Conservation (phyloP, 495 filamentous ascomycete genomes). For the Lophiotrema nucula region DNA sequence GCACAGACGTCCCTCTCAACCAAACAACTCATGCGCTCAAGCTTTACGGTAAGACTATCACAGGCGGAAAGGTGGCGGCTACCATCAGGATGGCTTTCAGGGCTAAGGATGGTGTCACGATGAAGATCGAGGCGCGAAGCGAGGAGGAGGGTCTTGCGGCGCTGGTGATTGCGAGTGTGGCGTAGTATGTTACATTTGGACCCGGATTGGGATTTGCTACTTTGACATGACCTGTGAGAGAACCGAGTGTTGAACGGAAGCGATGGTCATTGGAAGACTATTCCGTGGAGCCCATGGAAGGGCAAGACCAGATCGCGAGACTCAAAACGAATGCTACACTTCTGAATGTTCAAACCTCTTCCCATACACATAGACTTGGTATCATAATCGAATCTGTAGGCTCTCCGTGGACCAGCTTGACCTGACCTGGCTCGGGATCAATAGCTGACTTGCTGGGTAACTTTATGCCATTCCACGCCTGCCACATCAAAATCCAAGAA, state of each 20-base stretch:
- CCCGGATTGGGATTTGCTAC: not conserved
- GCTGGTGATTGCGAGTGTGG: conserved; percentile 78
- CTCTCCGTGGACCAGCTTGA: no score
- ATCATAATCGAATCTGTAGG: no score
- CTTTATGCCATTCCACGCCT: not conserved
- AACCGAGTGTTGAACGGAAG: no score
- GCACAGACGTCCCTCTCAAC: conserved; percentile 83
- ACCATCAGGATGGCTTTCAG: conserved; percentile 92
- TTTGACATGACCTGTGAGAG: no score
- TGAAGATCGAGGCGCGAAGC: conserved; percentile 84
- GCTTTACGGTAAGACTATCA: conserved; percentile 92
- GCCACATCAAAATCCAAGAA: not conserved
- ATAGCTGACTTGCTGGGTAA: no score
- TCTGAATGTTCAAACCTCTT: no score
- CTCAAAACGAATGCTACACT: no score
- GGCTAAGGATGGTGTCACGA: conserved; percentile 86
- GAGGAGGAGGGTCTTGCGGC: conserved; percentile 91
- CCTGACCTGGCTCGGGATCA: no score
- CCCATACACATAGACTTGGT: no score
- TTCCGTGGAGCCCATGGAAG: no score
- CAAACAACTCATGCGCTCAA: conserved; percentile 91
- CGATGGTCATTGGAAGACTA: no score
- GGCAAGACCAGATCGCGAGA: no score
- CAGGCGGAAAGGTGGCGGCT: conserved; percentile 83
- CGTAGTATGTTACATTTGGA: conserved; percentile 49